These are phyloP conservation scores for Colletotrichum tofieldiae DNA, from an alignment of 2,329 filamentous ascomycete genomes.

Conservation along the genomic window DNA sequence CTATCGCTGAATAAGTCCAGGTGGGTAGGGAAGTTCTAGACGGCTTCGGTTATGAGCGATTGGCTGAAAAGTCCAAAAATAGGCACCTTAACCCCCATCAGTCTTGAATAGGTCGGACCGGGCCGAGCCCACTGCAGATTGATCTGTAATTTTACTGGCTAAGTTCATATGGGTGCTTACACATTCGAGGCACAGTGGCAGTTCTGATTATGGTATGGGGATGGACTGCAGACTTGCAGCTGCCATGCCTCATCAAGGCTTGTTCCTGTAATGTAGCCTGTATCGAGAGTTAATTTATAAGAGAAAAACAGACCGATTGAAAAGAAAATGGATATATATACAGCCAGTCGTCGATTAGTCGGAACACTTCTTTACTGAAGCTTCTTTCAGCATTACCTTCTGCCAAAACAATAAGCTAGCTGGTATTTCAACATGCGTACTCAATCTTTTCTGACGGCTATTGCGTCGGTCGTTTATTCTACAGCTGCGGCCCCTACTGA, in stretches of 20 bases:
- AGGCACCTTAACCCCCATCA: neutral
- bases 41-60: neutral
- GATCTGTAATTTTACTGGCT: neutral
- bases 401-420: neutral
- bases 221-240: constrained; percentile 5
- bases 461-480: constrained; percentile 1
- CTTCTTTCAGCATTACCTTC: neutral
- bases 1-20: constrained; percentile 11
- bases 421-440: neutral
- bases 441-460: neutral
- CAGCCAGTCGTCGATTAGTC: neutral
- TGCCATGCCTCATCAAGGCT: neutral
- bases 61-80: constrained; percentile 1
- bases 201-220: constrained; percentile 5
- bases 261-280: neutral
- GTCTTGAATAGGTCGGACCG: neutral
- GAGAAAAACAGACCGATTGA: neutral
- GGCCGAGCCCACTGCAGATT: constrained; percentile 5
- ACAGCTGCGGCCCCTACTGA: neutral
- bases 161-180: constrained; percentile 1
- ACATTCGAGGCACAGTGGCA: neutral
- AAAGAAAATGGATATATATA: constrained; percentile 5
- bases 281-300: neutral
- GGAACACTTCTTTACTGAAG: neutral
- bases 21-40: neutral